These are phyloP conservation scores for Gomphus bonarii DNA, from an alignment of 1,284 basidiomycete genomes.

Conservation along the genomic window DNA sequence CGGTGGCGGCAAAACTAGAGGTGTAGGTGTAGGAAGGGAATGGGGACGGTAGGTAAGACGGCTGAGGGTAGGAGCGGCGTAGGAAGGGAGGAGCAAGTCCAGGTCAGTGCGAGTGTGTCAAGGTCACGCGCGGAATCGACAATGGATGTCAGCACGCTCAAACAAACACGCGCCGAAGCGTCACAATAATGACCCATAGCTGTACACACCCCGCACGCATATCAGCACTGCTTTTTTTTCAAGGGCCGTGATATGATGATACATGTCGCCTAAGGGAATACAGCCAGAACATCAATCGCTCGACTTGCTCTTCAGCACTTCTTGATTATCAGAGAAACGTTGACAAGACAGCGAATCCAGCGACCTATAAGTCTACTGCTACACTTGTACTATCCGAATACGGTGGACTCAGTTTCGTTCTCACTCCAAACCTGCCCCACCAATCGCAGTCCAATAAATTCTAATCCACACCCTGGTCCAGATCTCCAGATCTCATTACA, in stretches of 20 bases:
- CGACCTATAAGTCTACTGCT: neutral
- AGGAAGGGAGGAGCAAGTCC: neutral
- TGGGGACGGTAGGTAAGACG: neutral
- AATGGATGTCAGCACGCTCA: neutral
- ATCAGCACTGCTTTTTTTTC: neutral
- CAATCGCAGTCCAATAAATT: too few species aligned
- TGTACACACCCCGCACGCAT: neutral
- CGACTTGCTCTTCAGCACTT: too few species aligned
- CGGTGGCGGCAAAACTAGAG: neutral
- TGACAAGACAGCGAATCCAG: too few species aligned
- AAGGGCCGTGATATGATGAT: too few species aligned
- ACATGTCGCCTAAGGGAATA: too few species aligned
- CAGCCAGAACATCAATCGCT: too few species aligned
- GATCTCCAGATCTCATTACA: too few species aligned
- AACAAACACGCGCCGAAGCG: neutral
- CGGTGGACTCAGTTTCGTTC: too few species aligned
- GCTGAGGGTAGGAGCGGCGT: neutral
- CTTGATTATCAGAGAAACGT: too few species aligned
- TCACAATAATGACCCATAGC: neutral
- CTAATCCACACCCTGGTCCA: too few species aligned
- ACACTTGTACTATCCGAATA: too few species aligned
- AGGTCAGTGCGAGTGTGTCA: neutral
- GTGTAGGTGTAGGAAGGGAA: neutral
- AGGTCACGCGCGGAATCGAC: neutral
- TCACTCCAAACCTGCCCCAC: too few species aligned